Base-by-base conservation (phyloP, 1,284 basidiomycete species). In the Puccinia coronata region DNA sequence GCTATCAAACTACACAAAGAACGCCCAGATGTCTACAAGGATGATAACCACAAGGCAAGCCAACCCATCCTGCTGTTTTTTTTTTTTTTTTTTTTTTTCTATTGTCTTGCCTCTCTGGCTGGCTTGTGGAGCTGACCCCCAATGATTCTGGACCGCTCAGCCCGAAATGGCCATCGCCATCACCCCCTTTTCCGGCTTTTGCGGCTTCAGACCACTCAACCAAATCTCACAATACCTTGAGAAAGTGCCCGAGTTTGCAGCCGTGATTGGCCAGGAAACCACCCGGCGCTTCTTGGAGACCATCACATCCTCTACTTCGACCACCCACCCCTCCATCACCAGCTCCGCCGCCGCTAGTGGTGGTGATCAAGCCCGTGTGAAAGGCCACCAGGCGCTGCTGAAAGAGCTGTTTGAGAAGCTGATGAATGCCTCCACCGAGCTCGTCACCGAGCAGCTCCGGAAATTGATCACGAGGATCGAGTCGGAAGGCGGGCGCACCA, bases 111-210 rank as follows among this genome's bases (percentile, higher is more conserved):
- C n/a, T n/a, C n/a, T n/a, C n/a, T n/a, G n/a, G n/a, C n/a, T n/a
- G n/a, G n/a, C n/a, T n/a, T n/a, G n/a, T n/a, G n/a, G n/a, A n/a
- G n/a, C n/a, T n/a, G n/a, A n/a, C n/a, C n/a, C n/a, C n/a, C n/a
- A n/a, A n/a, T n/a, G n/a, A n/a, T n/a, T n/a, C n/a, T n/a, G n/a
- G 18, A 49, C 34, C 16, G 2, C 16, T 39, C 83, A 89, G 87
- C 97, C 97, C 3, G 97, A 99, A 86, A 97, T 99, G 94, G 95
- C 96, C 16, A 90, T 99, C 73, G 97, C 97, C 0, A 87, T 99
- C 79, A 96, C 95, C 0, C 90, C 92, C 9, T 99, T 99, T 88
- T 89, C 89, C 53, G 97, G 94, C 0, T 90, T 99, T 85, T 97
- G 95, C 85, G 95, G 95, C 43, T 98, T 97, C 88, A 89, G 92